These are phyloP conservation scores for Wickerhamomyces bisporus DNA, from an alignment of 805 yeast genomes.

Conservation along the genomic window DNA sequence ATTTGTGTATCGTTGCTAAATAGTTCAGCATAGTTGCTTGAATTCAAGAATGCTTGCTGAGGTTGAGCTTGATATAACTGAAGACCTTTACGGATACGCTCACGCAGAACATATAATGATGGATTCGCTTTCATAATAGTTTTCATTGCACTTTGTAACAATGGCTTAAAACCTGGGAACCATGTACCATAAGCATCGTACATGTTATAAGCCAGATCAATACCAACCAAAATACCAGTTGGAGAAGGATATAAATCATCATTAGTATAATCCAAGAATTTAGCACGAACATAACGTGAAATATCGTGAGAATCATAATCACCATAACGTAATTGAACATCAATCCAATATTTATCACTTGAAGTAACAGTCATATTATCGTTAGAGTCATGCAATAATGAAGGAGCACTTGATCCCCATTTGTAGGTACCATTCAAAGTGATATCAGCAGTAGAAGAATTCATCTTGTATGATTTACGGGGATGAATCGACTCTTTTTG, in stretches of 20 bases:
- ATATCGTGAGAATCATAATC: conserved; percentile 98
- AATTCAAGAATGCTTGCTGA: conserved; percentile 84
- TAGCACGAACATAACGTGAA: conserved; percentile 87
- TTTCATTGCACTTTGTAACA: conserved; percentile 86
- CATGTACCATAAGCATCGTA: conserved; percentile 96
- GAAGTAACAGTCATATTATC: conserved; percentile 55
- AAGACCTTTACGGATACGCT: conserved; percentile 88
- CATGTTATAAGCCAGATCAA: conserved; percentile 93
- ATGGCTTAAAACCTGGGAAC: conserved; percentile 91
- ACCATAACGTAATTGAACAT: conserved; percentile 91
- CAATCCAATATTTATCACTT: conserved; percentile 82
- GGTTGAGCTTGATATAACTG: conserved; percentile 93
- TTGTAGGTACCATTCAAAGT: conserved; percentile 66
- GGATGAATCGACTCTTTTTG: conserved; percentile 95
- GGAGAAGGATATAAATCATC: conserved; percentile 90
- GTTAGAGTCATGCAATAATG: conserved; percentile 65
- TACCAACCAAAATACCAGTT: conserved; percentile 84
- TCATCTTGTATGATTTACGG: conserved; percentile 94
- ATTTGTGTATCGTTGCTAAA: conserved; percentile 80
- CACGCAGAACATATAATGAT: conserved; percentile 84
- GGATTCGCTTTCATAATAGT: conserved; percentile 95
- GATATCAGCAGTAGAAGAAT: conserved; percentile 90
- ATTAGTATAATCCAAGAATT: conserved; percentile 86
- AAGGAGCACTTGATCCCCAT: conserved; percentile 84
- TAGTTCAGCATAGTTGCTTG: conserved; percentile 85